Evolutionary conservation across 2,329 filamentous ascomycete species (phyloP), one percentile per base, ranked within the genome.

Genomic region (Ascochyta pisi): DNA sequence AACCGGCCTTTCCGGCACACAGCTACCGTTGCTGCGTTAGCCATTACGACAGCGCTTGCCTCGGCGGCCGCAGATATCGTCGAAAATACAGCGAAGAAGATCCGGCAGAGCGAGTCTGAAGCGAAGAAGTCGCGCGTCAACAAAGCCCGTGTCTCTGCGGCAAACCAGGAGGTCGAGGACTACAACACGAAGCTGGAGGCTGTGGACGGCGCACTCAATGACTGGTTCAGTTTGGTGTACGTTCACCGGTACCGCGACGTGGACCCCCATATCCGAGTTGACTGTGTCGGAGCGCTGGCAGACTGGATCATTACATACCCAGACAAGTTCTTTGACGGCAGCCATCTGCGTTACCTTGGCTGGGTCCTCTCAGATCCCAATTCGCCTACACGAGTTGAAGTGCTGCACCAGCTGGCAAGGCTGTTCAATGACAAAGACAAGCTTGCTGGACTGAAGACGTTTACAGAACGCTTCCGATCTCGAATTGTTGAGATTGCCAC

Each of bases 161-260:
- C 95, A 23, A 86, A 96, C 70, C 82, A 85, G 38, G 89, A 86
- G 51, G 82, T 94, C 35, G 83, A 89, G 39, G 86, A 92, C 62
- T 87, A 88, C 33, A 87, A 88, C 61, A 79, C 86, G 58, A 88
- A 87, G 69, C 83, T 91, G 31, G 87, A 91, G 56, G 80, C 83
- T 12, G 85, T 92, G 49, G 88, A 91, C 61, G 83, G 84, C 27
- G 83, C 88, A 57, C 87, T 98, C 54, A 89, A 89, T 63, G 92
- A 96, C 63, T 91, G 92, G 67, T 96, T 98, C 70, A 90, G 96
- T 65, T 90, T 91, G 2, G 88, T 98, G 42, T 99, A 96, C 72
- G 89, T 97, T 27, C 94, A 99, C 76, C 88, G 95, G 43, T 99
- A 98, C 75, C 90, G 95, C 58, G 95, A 99, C 72, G 86, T 97